A percentile compares a stretch with the other conserved stretches of the same genome.
Conservation (phyloP, 2,329 filamentous ascomycete species). For the Grosmannia huntii region DNA sequence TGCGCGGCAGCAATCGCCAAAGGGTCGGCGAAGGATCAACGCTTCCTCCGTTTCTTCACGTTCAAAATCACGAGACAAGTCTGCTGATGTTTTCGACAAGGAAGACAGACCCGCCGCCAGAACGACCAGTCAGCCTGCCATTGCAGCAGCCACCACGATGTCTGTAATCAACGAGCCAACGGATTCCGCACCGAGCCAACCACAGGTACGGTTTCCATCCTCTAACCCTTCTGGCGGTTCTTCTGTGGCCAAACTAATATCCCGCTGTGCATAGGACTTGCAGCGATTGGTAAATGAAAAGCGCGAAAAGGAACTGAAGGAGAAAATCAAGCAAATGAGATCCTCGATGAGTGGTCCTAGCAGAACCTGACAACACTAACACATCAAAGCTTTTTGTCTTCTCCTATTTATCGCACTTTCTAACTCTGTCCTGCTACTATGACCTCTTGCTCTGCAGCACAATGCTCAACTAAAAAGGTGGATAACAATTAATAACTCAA, state of each 20-base stretch:
- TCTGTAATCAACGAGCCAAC: not conserved
- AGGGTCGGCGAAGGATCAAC: constrained; percentile 25
- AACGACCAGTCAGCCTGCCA: not conserved
- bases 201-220: constrained; percentile 16
- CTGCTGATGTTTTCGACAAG: constrained; percentile 43
- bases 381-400: constrained; percentile 21
- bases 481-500: not conserved
- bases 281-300: constrained; percentile 30
- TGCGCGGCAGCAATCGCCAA: not conserved
- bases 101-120: constrained; percentile 26
- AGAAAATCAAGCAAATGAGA: constrained; percentile 44
- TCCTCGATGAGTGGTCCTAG: constrained; percentile 29
- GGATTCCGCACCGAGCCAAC: constrained; percentile 10
- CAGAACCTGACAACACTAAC: constrained; percentile 32
- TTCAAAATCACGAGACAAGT: constrained; percentile 35
- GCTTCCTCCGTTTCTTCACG: constrained; percentile 39
- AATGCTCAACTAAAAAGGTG: not conserved
- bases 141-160: not conserved
- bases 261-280: constrained; percentile 16
- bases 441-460: not conserved
- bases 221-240: not conserved
- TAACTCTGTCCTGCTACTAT: not conserved
- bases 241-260: not conserved
- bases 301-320: constrained; percentile 37
- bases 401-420: not conserved